Base-by-base conservation (phyloP, 768 basidiomycete species). In the Lactarius psammicola region DNA sequence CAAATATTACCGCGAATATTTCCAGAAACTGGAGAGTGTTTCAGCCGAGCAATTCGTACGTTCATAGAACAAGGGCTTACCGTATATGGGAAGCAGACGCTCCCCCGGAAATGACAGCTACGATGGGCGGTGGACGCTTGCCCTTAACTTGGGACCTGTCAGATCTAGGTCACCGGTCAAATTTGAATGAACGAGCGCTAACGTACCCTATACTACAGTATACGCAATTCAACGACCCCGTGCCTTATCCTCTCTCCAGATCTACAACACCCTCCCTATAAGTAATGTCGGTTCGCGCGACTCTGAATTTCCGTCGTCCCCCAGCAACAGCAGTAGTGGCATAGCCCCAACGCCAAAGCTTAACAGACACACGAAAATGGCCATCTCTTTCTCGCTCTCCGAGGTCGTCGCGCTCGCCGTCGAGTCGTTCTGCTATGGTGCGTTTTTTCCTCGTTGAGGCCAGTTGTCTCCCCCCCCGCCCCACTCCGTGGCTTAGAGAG, bases 401-500 rank as follows among this genome's bases (percentile, higher is more conserved):
- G 67, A 68, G 30, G 33, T 68, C 38, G 67, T 67, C 51, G 67
- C 67, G 31, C 65, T 68, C 38, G 18, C 65, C 17, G 38, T 62
- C 0, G 67, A 68, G 65, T 59, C 67, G 2, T 68, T 68, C 60
- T 62, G 54, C 65, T 68, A 17, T 34, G 67, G 67, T 68, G 49
- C 51, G 64, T 40, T 31, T 56, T 31, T n/a, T n/a, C n/a, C n/a
- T n/a, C n/a, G n/a, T n/a, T n/a, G n/a, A n/a, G n/a, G n/a, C n/a
- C n/a, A n/a, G n/a, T n/a, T n/a, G n/a, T n/a, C n/a, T n/a, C n/a
- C n/a, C n/a, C n/a, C n/a, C n/a, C n/a, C n/a, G n/a, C n/a, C n/a
- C n/a, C n/a, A n/a, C n/a, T n/a, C n/a, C 11, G n/a, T 51, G 6
- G 46, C 58, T 65, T 26, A 59, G n/a, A 23, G 17, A 11, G 11